Percentiles rank a stretch among this genome's conserved stretches.
Evolutionary conservation across 441 rosid genomes (phyloP).

Genomic region (Gossypium davidsonii): DNA sequence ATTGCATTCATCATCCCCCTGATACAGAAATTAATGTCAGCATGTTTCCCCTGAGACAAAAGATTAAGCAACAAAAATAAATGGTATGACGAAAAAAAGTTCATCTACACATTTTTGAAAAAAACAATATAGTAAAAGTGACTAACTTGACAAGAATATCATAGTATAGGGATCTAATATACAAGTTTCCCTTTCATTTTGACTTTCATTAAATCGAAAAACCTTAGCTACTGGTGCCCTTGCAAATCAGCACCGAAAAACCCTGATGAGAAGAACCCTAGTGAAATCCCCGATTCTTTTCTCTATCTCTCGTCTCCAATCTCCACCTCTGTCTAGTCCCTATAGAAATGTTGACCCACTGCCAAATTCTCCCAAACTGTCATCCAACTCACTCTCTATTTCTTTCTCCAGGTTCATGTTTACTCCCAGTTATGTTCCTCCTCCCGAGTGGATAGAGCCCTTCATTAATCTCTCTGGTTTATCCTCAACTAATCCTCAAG

Average conservation of each 20-base stretch:
- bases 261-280: slow-evolving; percentile 33
- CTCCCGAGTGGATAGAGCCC: slow-evolving; percentile 87
- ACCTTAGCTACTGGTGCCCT: background rate
- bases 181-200: background rate
- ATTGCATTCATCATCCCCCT: too few relatives aligned
- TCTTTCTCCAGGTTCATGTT: slow-evolving; percentile 33
- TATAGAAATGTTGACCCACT: slow-evolving; percentile 21
- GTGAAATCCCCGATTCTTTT: slow-evolving; percentile 25
- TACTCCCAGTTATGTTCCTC: slow-evolving; percentile 42
- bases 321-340: slow-evolving; percentile 9
- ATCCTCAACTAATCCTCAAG: slow-evolving; percentile 28
- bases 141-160: too few relatives aligned
- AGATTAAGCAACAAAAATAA: too few relatives aligned
- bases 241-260: background rate
- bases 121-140: too few relatives aligned
- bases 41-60: too few relatives aligned
- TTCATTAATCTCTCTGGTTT: slow-evolving; percentile 57
- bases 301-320: slow-evolving; percentile 17
- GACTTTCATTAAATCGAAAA: background rate
- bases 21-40: too few relatives aligned
- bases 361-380: slow-evolving; percentile 13
- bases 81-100: too few relatives aligned
- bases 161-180: too few relatives aligned
- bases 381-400: slow-evolving; percentile 6
- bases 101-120: too few relatives aligned